Conservation (phyloP, 106 monocot species). For the Phalaenopsis equestris region DNA sequence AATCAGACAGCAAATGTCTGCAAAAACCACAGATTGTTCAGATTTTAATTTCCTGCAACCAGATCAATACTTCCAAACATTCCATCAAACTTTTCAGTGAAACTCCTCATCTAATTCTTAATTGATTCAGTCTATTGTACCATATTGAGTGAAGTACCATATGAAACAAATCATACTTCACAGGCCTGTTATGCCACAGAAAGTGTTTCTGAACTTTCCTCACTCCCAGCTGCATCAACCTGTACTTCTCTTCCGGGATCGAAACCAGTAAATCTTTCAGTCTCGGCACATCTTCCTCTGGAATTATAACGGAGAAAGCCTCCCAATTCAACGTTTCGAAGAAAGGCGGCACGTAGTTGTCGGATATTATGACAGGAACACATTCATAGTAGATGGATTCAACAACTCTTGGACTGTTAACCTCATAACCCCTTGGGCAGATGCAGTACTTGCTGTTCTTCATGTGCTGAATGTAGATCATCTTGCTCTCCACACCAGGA, state of each 20-base stretch:
- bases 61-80: too few relatives aligned
- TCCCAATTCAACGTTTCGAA: constrained; percentile 74
- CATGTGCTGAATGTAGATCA: constrained; percentile 43
- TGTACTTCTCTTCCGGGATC: constrained; percentile 39
- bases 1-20: too few relatives aligned
- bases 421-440: constrained; percentile 68
- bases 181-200: constrained; percentile 51
- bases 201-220: constrained; percentile 61
- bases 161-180: constrained; percentile 62
- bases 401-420: constrained; percentile 49
- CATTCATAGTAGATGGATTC: constrained; percentile 70
- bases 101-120: constrained; percentile 20
- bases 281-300: constrained; percentile 49
- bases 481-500: constrained; percentile 16
- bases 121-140: constrained; percentile 47
- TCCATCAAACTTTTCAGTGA: too few relatives aligned
- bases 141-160: constrained; percentile 66
- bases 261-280: constrained; percentile 47
- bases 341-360: constrained; percentile 64
- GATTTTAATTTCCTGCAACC: too few relatives aligned
- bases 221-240: constrained; percentile 39
- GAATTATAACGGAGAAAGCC: constrained; percentile 39
- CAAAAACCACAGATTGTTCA: too few relatives aligned
- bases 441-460: constrained; percentile 66
- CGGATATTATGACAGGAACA: constrained; percentile 66